Base-by-base conservation (phyloP, 2,329 filamentous ascomycete species). In the Paecilomyces sp. region DNA sequence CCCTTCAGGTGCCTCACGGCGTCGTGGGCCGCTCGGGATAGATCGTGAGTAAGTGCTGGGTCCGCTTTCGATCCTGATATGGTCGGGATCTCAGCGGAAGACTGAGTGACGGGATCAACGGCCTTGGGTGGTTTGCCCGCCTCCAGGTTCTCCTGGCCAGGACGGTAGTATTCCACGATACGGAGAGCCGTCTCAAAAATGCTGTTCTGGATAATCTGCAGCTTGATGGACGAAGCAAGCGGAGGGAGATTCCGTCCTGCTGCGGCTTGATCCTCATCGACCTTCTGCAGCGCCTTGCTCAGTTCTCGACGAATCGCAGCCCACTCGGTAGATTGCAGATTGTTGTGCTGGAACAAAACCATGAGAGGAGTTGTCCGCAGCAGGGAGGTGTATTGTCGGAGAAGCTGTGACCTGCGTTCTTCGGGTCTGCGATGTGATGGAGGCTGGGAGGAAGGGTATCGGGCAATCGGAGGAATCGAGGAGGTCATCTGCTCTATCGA, bases 361-460 rank as follows among this genome's bases (percentile, higher is more conserved):
- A 96, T 88, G 62, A 97, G 77, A 50, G 92, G 92, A 11, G 90
- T 88, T 24, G 91, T 91, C 61, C 90, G 90, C 60, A 97, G 85
- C 62, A 96, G 81, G 54, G 92, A 94, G 57, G 92, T 91, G 77
- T 97, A 97, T 68, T 89, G 86, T 60, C 92, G 87, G 65, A 89
- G 85, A 22, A 97, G 83, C 77, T 99, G 94, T 15, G 92, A 88
- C 79, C 97, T 96, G 73, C 93, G 89, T 69, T 88, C 88, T 72
- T 96, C 89, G 54, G 92, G 85, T 22, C 88, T 89, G 72, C 93
- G 90, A 73, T 95, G 89, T 58, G 90, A 96, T 3, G 91, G 91
- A 2, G 92, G 93, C 75, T 97, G 92, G 0, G 86, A 88, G 0
- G 86, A 71, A 57, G 84, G 81, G 66, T 80, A 83, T 68, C 79